These are phyloP conservation scores for Bolboschoenus planiculmis DNA, from an alignment of 176 grass and related monocot species.

Conservation along the genomic window DNA sequence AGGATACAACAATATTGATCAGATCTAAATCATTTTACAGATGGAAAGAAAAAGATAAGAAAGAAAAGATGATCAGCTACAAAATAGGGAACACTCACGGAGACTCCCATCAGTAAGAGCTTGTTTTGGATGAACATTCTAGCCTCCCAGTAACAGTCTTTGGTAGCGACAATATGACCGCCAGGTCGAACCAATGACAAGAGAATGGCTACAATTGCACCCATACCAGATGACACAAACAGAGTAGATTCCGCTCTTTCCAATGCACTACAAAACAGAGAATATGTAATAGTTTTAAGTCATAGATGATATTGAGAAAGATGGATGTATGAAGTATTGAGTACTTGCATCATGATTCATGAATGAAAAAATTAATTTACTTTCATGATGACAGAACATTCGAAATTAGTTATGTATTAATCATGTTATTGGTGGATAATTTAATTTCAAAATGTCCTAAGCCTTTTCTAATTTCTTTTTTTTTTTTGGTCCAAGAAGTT, in stretches of 20 bases:
- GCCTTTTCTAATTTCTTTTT: not conserved
- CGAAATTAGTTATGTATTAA: slow-evolving; percentile 1
- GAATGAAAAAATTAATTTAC: too few species aligned
- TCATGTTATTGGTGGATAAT: not conserved
- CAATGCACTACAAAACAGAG: slow-evolving; percentile 56
- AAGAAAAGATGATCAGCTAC: not conserved
- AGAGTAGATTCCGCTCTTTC: slow-evolving; percentile 88
- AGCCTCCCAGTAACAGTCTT: slow-evolving; percentile 84
- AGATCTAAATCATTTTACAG: too few species aligned
- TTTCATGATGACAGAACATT: not conserved
- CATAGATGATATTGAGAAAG: too few species aligned
- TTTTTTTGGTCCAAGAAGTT: not conserved
- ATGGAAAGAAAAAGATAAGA: too few species aligned
- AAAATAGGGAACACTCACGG: slow-evolving; percentile 34
- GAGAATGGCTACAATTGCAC: slow-evolving; percentile 76
- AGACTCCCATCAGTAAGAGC: slow-evolving; percentile 74
- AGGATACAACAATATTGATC: slow-evolving; percentile 15
- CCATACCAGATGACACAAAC: slow-evolving; percentile 95
- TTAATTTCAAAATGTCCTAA: too few species aligned
- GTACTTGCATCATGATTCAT: too few species aligned
- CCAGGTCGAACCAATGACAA: slow-evolving; percentile 68
- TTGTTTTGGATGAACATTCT: slow-evolving; percentile 88
- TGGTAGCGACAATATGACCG: slow-evolving; percentile 82
- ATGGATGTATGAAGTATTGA: too few species aligned
- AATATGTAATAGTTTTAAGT: too few species aligned